phyloP scores from a whole-genome alignment of 2,329 filamentous ascomycete genomes.

The Fusarium torreyae region DNA sequence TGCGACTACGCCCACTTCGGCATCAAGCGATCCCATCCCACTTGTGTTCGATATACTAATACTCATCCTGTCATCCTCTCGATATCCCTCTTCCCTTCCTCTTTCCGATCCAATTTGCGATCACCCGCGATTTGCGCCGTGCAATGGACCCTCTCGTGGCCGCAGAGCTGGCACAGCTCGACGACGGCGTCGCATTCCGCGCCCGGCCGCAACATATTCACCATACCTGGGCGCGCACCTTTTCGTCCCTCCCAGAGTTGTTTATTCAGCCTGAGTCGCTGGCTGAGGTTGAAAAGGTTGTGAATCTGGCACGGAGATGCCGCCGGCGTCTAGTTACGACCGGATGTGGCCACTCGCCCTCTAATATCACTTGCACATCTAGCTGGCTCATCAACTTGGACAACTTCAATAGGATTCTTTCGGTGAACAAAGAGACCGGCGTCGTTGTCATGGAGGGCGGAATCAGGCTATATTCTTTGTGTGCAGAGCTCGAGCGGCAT shows the following conservation, averaged over 20 bases:
- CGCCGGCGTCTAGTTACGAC: slow-evolving; percentile 86
- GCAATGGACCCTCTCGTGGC: slow-evolving; percentile 57
- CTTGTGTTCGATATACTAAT: slow-evolving; percentile 30
- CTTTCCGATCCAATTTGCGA: neutral
- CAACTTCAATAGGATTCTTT: slow-evolving; percentile 80
- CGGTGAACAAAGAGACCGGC: slow-evolving; percentile 75
- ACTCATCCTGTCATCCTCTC: slow-evolving; percentile 18
- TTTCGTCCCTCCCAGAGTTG: slow-evolving; percentile 89
- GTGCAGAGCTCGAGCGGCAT: slow-evolving; percentile 78
- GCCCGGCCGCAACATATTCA: slow-evolving; percentile 81
- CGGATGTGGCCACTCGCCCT: slow-evolving; percentile 94
- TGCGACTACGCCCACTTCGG: slow-evolving; percentile 45
- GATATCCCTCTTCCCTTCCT: neutral
- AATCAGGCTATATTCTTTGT: slow-evolving; percentile 83
- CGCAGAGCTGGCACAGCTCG: slow-evolving; percentile 53
- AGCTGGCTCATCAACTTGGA: slow-evolving; percentile 97
- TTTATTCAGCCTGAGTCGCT: slow-evolving; percentile 88
- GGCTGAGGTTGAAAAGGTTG: slow-evolving; percentile 85
- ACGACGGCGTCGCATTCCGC: slow-evolving; percentile 77
- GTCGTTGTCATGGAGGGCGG: slow-evolving; percentile 88
- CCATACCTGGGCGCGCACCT: slow-evolving; percentile 95
- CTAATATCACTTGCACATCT: slow-evolving; percentile 91
- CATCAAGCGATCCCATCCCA: slow-evolving; percentile 39
- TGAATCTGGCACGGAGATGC: slow-evolving; percentile 85
- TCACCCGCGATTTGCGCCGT: slow-evolving; percentile 20